These are phyloP conservation scores for Erysimum cheiranthoides DNA, from an alignment of 345 rosid genomes.

Conservation along the genomic window DNA sequence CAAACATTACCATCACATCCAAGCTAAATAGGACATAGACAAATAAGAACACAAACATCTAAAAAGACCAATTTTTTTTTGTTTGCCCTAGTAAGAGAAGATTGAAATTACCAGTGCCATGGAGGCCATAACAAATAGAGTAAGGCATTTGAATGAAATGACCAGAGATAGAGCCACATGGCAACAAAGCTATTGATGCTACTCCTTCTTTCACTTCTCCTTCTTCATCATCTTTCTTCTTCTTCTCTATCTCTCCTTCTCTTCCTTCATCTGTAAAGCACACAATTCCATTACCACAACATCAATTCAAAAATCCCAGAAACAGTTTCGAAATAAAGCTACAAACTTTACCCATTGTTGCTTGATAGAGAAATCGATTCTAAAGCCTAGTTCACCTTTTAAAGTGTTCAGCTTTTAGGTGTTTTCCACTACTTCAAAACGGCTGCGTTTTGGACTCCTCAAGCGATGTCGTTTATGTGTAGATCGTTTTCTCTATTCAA, in stretches of 20 bases:
- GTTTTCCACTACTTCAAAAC: background rate
- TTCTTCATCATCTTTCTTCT: conserved; percentile 25
- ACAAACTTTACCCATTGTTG: conserved; percentile 41
- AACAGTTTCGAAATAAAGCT: conserved; percentile 12
- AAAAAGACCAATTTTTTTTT: background rate
- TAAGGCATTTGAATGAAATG: conserved; percentile 87
- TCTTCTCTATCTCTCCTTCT: conserved; percentile 42
- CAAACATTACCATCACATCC: background rate
- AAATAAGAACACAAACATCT: background rate
- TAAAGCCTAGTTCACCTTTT: background rate
- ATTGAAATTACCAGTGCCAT: conserved; percentile 68
- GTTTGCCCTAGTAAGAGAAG: background rate
- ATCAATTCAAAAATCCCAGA: background rate
- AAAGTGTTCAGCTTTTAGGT: background rate
- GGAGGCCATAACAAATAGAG: conserved; percentile 89
- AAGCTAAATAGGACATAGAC: background rate
- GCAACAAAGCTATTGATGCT: conserved; percentile 83
- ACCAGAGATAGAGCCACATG: conserved; percentile 87
- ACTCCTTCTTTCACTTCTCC: conserved; percentile 76
- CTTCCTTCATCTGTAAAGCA: conserved; percentile 45
- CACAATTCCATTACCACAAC: background rate
- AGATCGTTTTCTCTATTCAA: background rate
- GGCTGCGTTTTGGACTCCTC: background rate
- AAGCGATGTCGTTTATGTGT: background rate
- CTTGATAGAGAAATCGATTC: conserved; percentile 28